Percentiles rank a stretch among this genome's conserved stretches.
Conservation (phyloP, 1,284 basidiomycete genomes). For the Erythrobasidium hasegawianum region DNA sequence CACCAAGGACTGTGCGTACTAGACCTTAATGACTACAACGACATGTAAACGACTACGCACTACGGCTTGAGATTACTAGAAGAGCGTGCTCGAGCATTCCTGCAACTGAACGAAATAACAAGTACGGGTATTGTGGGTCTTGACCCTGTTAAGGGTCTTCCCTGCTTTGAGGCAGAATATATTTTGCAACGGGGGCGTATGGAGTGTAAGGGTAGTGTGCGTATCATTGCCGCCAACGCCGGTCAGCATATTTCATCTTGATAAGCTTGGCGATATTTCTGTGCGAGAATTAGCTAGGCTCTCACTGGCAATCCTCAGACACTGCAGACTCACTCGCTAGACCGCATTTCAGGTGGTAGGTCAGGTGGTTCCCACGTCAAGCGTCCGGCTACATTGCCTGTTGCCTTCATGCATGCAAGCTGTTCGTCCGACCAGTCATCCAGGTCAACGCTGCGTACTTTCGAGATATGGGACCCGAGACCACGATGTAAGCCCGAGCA, state of each 20-base stretch:
- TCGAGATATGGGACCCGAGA: conserved; percentile 52
- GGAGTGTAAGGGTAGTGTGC: no score
- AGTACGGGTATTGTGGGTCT: no score
- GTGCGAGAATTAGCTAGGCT: background rate
- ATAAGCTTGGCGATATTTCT: conserved; percentile 49
- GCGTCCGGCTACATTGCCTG: conserved; percentile 52
- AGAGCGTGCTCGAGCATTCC: no score
- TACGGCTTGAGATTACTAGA: background rate
- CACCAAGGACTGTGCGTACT: no score
- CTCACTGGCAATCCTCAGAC: background rate
- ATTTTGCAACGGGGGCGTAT: no score
- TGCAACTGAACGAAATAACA: no score
- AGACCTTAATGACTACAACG: no score
- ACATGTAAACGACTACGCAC: background rate
- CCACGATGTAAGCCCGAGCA: conserved; percentile 55
- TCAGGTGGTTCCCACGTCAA: conserved; percentile 49
- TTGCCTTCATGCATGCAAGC: conserved; percentile 47
- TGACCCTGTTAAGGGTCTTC: no score
- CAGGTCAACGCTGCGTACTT: background rate
- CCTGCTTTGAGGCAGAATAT: no score
- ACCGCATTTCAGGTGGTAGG: conserved; percentile 41
- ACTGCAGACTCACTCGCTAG: conserved; percentile 46
- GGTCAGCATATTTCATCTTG: conserved; percentile 51
- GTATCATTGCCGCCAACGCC: conserved; percentile 38
- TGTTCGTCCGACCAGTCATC: conserved; percentile 51